Evolutionary conservation across 2,329 filamentous ascomycete species (phyloP), one percentile per base, ranked within the genome.

Genomic region (Alternaria conjuncta): DNA sequence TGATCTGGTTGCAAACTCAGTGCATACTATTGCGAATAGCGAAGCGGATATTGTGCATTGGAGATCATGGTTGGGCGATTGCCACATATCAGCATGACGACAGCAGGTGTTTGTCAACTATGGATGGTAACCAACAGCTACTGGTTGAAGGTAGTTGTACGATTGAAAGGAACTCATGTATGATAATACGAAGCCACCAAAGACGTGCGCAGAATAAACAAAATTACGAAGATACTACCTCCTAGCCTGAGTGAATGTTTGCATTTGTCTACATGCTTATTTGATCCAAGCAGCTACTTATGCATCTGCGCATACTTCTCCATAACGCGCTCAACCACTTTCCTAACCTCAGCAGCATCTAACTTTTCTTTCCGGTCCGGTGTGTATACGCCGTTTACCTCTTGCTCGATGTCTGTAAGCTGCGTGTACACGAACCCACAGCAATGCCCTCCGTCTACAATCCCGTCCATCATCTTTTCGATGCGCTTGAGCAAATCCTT

Each of bases 341-440:
- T 83, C 79, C 84, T 89, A 25, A 91, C 85, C 65, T 84, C 84
- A 0, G 72, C 76, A 0, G 86, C 81, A n/a, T 87, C 84, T 45
- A 91, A 79, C 79, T 91, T 91, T 61, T 72, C 72, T 68, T 83
- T 82, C 1, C 89, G 83, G 64, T 90, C 85, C 66, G 86, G 89
- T 0, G 88, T 86, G 68, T 90, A 91, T 23, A 91, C 71, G 0
- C 89, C 89, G 68, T 92, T 91, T 36, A 88, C 87, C 71, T 91
- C 89, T 70, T 91, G 89, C 76, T 91, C 89, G 55, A 91, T 88
- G 71, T 84, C 82, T 30, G 80, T 80, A 83, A 91, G 71, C 65
- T 91, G 89, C 3, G 89, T 91, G 70, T 89, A 91, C 1, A 91
- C 89, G 71, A 91, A 85, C 0, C 88, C 88, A 69, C 86, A 89